These are phyloP conservation scores for Acacia acuminata DNA, from an alignment of 306 rosid species.

Conservation along the genomic window DNA sequence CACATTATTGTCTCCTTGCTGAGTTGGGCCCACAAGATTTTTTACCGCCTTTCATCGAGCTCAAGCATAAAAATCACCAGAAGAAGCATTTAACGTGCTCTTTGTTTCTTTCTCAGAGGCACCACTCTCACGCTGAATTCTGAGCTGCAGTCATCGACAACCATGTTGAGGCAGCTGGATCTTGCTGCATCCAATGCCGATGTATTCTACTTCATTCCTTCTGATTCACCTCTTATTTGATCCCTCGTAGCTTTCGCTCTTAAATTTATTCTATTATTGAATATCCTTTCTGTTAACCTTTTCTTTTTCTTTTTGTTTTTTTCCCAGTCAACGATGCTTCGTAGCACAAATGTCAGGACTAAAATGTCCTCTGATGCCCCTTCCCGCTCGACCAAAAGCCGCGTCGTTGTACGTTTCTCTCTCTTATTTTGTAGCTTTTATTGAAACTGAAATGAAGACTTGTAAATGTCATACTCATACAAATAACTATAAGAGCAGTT, in stretches of 20 bases:
- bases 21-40: neutral
- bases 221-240: neutral
- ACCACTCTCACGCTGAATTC: neutral
- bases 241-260: neutral
- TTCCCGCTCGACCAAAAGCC: conserved; percentile 37
- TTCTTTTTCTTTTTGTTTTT: neutral
- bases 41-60: too few relatives aligned
- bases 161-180: conserved; percentile 2
- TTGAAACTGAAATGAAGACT: neutral
- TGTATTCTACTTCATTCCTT: neutral
- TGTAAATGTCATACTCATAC: neutral
- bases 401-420: conserved; percentile 33
- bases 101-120: neutral
- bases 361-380: conserved; percentile 23
- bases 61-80: neutral
- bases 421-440: neutral
- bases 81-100: neutral
- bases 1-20: neutral
- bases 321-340: conserved; percentile 25
- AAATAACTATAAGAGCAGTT: conserved; percentile 9
- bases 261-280: neutral
- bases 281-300: neutral
- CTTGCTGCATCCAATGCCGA: neutral
- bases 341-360: neutral
- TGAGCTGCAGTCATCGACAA: neutral